These are phyloP conservation scores for Daldinia sp. DNA, from an alignment of 2,329 filamentous ascomycete genomes.

Conservation along the genomic window DNA sequence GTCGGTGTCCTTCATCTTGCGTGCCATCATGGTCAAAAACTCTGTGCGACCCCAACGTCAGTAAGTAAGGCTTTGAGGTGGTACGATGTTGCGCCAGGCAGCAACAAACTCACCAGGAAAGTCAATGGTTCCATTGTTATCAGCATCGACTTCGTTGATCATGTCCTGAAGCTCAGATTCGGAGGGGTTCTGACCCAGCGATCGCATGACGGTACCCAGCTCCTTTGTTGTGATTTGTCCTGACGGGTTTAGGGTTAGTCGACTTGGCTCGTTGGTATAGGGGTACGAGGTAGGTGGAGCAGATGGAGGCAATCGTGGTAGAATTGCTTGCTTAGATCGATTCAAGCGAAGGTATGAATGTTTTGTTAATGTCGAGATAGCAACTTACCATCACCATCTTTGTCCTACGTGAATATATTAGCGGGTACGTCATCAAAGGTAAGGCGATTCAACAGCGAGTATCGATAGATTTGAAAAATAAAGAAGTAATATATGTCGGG, in stretches of 20 bases:
- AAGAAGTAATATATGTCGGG: conserved; percentile 16
- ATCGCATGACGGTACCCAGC: conserved; percentile 90
- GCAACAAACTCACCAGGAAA: conserved; percentile 76
- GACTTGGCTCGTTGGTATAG: conserved; percentile 11
- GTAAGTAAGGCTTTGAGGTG: conserved; percentile 48
- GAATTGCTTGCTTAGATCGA: conserved; percentile 15
- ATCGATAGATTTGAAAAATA: background rate
- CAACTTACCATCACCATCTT: conserved; percentile 87
- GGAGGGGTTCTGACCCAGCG: conserved; percentile 88
- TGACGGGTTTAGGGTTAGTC: conserved; percentile 53
- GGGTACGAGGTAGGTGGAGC: conserved; percentile 6
- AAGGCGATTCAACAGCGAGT: conserved; percentile 3
- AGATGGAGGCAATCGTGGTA: background rate
- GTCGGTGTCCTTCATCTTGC: conserved; percentile 95
- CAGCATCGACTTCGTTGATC: conserved; percentile 93
- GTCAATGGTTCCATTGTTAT: conserved; percentile 93
- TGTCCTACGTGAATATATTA: conserved; percentile 70
- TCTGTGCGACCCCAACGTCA: conserved; percentile 64
- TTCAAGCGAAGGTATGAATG: conserved; percentile 6
- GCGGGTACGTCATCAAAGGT: conserved; percentile 43
- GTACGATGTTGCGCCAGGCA: conserved; percentile 22
- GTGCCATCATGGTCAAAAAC: conserved; percentile 93
- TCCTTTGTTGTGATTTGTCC: conserved; percentile 94
- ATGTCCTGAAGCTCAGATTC: conserved; percentile 92
- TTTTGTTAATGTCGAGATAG: conserved; percentile 9